A percentile compares a stretch with the other conserved stretches of the same genome.
phyloP scores from a whole-genome alignment of 208 protist genomes.

The Leptomonas seymouri region DNA sequence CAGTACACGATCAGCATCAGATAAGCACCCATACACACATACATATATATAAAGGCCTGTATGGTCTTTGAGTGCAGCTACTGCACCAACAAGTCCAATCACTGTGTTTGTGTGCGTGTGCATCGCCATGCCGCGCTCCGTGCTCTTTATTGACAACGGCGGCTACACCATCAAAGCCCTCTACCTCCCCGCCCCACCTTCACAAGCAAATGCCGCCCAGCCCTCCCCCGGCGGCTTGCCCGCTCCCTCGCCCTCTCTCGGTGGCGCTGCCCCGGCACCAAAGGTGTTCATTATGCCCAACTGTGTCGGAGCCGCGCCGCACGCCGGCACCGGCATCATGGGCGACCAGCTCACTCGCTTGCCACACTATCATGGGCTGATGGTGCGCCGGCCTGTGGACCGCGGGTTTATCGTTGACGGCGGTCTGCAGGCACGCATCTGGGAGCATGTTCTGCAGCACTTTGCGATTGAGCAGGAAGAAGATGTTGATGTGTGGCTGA shows the following conservation, averaged over 20 bases:
- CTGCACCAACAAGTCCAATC: too few relatives aligned
- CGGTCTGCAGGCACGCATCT: constrained; percentile 65
- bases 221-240: neutral
- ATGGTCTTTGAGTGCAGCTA: neutral
- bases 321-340: constrained; percentile 70
- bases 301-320: constrained; percentile 65
- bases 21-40: too few relatives aligned
- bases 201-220: too few relatives aligned
- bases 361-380: constrained; percentile 79
- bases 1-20: too few relatives aligned
- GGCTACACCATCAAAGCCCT: constrained; percentile 79
- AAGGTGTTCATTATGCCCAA: constrained; percentile 56
- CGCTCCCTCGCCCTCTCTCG: neutral
- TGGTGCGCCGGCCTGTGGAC: constrained; percentile 81
- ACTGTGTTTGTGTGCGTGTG: neutral
- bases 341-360: constrained; percentile 64
- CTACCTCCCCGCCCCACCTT: constrained; percentile 35
- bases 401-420: constrained; percentile 80
- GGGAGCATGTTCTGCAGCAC: constrained; percentile 77
- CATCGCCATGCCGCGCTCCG: constrained; percentile 25
- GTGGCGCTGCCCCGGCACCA: constrained; percentile 6
- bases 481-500: constrained; percentile 69
- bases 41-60: too few relatives aligned
- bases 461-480: constrained; percentile 69
- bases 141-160: constrained; percentile 83